Evolutionary conservation across 2,329 filamentous ascomycete genomes (phyloP), one percentile per base, ranked within the genome.

Genomic region (Trichoderma sp.): DNA sequence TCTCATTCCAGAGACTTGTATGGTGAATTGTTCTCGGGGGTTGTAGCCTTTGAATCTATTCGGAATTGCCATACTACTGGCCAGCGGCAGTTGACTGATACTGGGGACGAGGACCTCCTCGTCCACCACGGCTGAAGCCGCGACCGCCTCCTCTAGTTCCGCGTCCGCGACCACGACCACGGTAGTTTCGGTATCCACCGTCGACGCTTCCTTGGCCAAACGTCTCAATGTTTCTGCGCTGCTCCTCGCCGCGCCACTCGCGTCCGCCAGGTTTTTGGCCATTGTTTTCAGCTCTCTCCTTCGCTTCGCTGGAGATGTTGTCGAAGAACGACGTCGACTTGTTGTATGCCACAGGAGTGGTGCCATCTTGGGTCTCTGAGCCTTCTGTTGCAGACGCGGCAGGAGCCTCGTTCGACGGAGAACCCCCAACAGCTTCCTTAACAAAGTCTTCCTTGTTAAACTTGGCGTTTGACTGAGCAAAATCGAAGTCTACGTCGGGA

Each of bases 171-270:
- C 94, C 94, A 60, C 95, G 90, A 35, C 95, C 94, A 69, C 95
- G 92, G 84, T 92, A 97, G 78, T 94, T 93, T 77, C 93, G 90
- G 83, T 91, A 93, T 18, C 91, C 90, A 68, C 91, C 93, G 80
- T 99, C 97, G 27, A 99, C 95, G 79, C 95, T 98, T 71, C 95
- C 95, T 83, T 98, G 95, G 9, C 97, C 97, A 79, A 99, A 99
- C 0, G 97, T 99, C 86, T 99, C 97, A 82, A 99, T 94, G 83
- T 98, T 98, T 86, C 95, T 95, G 83, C 93, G 95, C 83, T 97
- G 94, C 83, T 98, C 97, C 83, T 98, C 95, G 53, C 92, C 93
- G 72, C 97, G 92, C 91, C 97, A 97, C 83, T 97, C 95, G 65
- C 94, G 91, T 38, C 95, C 95, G 75, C 93, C 93, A n/a, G 91